Percentiles rank a stretch among this genome's conserved stretches.
These are phyloP conservation scores for Chondrus crispus DNA, from an alignment of 23 red algal genomes.

Conservation along the genomic window DNA sequence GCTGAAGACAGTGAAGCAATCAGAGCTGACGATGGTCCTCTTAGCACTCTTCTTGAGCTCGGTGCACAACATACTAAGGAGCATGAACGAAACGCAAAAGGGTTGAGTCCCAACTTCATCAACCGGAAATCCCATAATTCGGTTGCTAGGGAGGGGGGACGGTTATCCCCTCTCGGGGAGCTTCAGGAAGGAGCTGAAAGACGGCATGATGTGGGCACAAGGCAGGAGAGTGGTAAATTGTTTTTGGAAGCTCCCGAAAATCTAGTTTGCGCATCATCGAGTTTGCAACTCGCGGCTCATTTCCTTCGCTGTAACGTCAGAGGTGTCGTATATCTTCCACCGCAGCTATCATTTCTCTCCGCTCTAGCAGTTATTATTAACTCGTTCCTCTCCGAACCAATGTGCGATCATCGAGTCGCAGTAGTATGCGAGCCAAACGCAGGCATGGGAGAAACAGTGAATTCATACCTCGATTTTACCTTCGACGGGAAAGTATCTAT, in stretches of 20 bases:
- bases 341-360: conserved; percentile 12
- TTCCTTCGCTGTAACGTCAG: neutral
- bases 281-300: conserved; percentile 9
- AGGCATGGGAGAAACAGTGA: neutral
- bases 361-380: conserved; percentile 15
- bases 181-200: too few species aligned
- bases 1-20: too few species aligned
- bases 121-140: too few species aligned
- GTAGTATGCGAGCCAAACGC: conserved; percentile 33
- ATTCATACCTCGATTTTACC: conserved; percentile 28
- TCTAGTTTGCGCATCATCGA: conserved; percentile 19
- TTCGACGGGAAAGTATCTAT: conserved; percentile 21
- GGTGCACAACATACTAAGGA: too few species aligned
- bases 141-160: too few species aligned
- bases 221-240: neutral
- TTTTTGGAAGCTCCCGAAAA: conserved; percentile 26
- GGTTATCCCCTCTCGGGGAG: too few species aligned
- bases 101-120: too few species aligned
- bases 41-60: too few species aligned
- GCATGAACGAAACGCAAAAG: too few species aligned
- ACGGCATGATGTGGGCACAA: too few species aligned
- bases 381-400: neutral
- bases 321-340: conserved; percentile 23
- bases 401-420: conserved; percentile 23
- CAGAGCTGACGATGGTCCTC: too few species aligned